phyloP scores from a whole-genome alignment of 73 alveolate genomes.

The Stentor roeselii region DNA sequence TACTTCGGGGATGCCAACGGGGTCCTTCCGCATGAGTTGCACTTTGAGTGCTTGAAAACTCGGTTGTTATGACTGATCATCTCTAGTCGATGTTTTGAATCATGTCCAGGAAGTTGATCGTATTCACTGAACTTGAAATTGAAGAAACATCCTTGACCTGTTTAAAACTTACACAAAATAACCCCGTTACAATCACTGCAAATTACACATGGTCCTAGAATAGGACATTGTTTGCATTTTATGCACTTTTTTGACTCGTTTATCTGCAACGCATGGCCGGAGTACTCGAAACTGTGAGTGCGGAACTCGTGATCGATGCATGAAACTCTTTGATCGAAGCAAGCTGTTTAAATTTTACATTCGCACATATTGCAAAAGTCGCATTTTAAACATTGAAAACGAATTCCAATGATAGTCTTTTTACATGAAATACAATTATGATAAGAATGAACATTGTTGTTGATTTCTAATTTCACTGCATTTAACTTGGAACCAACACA shows the following conservation, averaged over 20 bases:
- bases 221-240: slow-evolving; percentile 74
- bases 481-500: slow-evolving; percentile 29
- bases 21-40: slow-evolving; percentile 45
- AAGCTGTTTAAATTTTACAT: slow-evolving; percentile 3
- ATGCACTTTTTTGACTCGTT: slow-evolving; percentile 66
- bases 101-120: slow-evolving; percentile 34
- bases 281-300: slow-evolving; percentile 61
- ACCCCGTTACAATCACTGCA: slow-evolving; percentile 44
- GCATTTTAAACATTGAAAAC: slow-evolving; percentile 27
- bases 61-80: slow-evolving; percentile 35
- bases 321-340: slow-evolving; percentile 32
- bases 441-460: slow-evolving; percentile 66
- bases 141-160: slow-evolving; percentile 74
- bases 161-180: slow-evolving; percentile 31
- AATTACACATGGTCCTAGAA: slow-evolving; percentile 74
- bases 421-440: slow-evolving; percentile 72
- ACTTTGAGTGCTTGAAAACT: slow-evolving; percentile 26
- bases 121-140: slow-evolving; percentile 25
- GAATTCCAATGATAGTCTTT: slow-evolving; percentile 67
- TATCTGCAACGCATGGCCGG: slow-evolving; percentile 60
- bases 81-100: slow-evolving; percentile 44
- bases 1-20: slow-evolving; percentile 30
- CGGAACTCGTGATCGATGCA: slow-evolving; percentile 35
- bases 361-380: not conserved
- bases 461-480: slow-evolving; percentile 48